These are phyloP conservation scores for Thelonectria discophora DNA, from an alignment of 2,329 filamentous ascomycete genomes.

Conservation along the genomic window DNA sequence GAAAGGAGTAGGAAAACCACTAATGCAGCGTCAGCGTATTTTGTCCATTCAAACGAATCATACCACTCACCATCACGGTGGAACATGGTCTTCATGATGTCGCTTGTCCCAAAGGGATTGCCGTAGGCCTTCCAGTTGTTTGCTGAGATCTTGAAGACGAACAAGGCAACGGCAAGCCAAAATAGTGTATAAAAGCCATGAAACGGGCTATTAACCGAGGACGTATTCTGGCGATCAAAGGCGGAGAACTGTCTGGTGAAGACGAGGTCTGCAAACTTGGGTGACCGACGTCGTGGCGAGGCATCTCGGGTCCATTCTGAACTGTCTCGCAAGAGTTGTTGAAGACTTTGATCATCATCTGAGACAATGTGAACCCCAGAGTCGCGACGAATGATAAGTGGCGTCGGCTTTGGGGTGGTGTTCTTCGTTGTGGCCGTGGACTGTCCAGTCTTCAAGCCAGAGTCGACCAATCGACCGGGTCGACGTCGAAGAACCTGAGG, in stretches of 20 bases:
- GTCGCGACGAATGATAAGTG: constrained; percentile 25
- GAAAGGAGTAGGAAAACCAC: constrained; percentile 66
- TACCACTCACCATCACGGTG: constrained; percentile 53
- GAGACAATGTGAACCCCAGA: constrained; percentile 41
- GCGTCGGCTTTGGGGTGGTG: constrained; percentile 6
- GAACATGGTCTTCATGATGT: constrained; percentile 76
- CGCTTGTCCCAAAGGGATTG: constrained; percentile 73
- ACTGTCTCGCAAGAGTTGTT: constrained; percentile 40
- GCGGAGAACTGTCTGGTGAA: constrained; percentile 78
- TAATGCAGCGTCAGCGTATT: constrained; percentile 28
- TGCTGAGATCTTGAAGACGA: constrained; percentile 72
- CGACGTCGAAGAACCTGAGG: constrained; percentile 33
- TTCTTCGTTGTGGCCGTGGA: constrained; percentile 22
- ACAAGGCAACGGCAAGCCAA: constrained; percentile 74
- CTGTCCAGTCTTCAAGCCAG: constrained; percentile 5
- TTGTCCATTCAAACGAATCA: background rate
- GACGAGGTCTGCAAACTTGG: constrained; percentile 61
- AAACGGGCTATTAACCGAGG: constrained; percentile 73
- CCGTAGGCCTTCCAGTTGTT: constrained; percentile 76
- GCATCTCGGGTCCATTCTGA: constrained; percentile 38
- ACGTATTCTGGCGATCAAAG: constrained; percentile 77
- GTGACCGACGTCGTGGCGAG: constrained; percentile 26
- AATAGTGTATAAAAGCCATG: constrained; percentile 83
- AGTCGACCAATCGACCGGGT: constrained; percentile 13
- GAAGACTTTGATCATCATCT: constrained; percentile 43